Conservation (phyloP, 2,329 filamentous ascomycete genomes). For the Didymella keratinophila region DNA sequence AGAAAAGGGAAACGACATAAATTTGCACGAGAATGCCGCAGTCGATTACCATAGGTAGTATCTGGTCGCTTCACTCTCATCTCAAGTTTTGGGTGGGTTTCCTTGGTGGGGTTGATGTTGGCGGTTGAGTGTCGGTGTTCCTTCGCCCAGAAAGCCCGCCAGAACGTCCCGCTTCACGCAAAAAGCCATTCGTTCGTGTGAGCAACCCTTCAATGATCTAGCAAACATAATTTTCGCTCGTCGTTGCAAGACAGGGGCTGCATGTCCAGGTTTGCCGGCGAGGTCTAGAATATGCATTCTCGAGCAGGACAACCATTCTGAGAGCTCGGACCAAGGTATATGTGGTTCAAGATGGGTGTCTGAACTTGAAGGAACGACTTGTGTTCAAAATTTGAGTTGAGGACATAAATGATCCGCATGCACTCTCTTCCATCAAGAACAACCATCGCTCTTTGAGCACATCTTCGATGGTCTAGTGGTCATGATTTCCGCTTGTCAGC, state of each 20-base stretch:
- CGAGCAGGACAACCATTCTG: no score
- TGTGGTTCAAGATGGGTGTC: no score
- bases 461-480: constrained; percentile 25
- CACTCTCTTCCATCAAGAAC: no score
- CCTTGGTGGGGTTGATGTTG: background rate
- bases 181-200: no score
- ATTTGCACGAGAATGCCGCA: background rate
- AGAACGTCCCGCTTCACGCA: no score
- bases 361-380: no score
- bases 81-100: background rate
- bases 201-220: no score
- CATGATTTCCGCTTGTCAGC: constrained; percentile 24
- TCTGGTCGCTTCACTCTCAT: background rate
- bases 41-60: background rate
- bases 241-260: background rate
- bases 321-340: no score
- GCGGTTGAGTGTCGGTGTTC: background rate
- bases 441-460: background rate
- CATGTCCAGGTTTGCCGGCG: background rate
- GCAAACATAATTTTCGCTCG: no score
- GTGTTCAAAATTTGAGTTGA: no score
- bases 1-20: background rate
- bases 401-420: no score
- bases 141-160: background rate
- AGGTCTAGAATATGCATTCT: no score